Base-by-base conservation (phyloP, 495 filamentous ascomycete species). In the Achaetomiella virescens region DNA sequence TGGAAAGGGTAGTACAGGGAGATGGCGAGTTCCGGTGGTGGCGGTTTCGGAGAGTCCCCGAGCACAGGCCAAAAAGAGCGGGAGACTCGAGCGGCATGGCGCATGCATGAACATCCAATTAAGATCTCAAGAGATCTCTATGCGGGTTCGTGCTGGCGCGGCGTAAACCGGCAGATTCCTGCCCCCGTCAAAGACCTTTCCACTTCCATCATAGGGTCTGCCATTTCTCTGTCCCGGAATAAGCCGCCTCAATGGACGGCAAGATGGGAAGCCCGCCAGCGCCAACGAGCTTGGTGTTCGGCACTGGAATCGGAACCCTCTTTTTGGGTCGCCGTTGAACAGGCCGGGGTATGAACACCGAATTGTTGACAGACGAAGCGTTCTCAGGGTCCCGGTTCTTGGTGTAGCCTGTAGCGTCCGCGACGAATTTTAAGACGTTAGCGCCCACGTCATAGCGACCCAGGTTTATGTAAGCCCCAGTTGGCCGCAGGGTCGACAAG, bases 401-500 rank as follows among this genome's bases (percentile, higher is more conserved):
- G 8, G 48, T 56, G 62, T 84, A 85, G 38, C 79, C 80, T 4
- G 78, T 78, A 61, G 73, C 72, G 33, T 81, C 74, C 9, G 83
- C 80, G 18, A 85, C 80, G n/a, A 83, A 66, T 29, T 78, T 62
- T 53, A 87, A 81, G 18, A 88, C 72, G 54, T 89, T 89, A 29
- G 85, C 85, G 54, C 84, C 84, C 40, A 84, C 84, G 60, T 89
- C 85, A 72, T 83, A 88, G 60, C 85, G 76, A 11, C 85, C 85
- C 9, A 89, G 77, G 31, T 80, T n/a, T 78, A 17, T 82, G 81
- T 33, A 88, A 72, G 14, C 71, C 81, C 84, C 84, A 88, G 74
- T 89, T 89, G 42, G 80, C 75, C 51, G 75, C 20, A 85, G 52
- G 7, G 83, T 82, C 6, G 84, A 78, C 43, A 88, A 74, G 47